Evolutionary conservation across 2,329 filamentous ascomycete genomes (phyloP), one percentile per base, ranked within the genome.

Genomic region (Aspergillus latus): DNA sequence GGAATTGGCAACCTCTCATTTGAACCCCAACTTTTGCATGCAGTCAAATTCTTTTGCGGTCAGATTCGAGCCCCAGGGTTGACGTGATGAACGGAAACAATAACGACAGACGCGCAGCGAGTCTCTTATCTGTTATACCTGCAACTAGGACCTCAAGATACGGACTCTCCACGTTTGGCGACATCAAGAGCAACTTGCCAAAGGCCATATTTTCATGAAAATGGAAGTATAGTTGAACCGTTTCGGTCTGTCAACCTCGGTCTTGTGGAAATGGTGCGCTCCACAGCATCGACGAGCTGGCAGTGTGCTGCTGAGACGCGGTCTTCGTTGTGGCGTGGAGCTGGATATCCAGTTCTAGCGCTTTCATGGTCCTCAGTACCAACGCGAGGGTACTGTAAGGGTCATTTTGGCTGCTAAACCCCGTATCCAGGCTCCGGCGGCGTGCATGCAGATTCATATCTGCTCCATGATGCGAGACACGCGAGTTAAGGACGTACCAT

Each of bases 361-460:
- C 13, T 16, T 26, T 11, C 7, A 26, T 21, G 21, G 21, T 21
- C 21, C 21, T 2, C 21, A 4, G 10, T 37, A 36, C 10, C 16
- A 21, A 29, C n/a, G 13, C 32, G 21, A 32, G 5, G 10, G 34
- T 37, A 37, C 10, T 26, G 21, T 10, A 32, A 34, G 44, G 3
- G 5, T 16, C n/a, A 37, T 5, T 10, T 54, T 71, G 72, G 54
- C 73, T 21, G 48, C 68, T 71, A 62, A 78, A 78, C 1, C 70
- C 76, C 21, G 6, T 62, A 49, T 68, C 70, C 76, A 75, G 79
- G 37, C 74, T 64, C 5, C 76, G 66, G n/a, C 75, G 66, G 5
- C 66, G 64, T 51, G 74, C 72, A 62, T 78, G 75, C 26, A 28
- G 34, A 21, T 39, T 49, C 30, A 21, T 34, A 11, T 36, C 45